Conservation (phyloP, 2,329 filamentous ascomycete species). For the Aspergillus chevalieri region DNA sequence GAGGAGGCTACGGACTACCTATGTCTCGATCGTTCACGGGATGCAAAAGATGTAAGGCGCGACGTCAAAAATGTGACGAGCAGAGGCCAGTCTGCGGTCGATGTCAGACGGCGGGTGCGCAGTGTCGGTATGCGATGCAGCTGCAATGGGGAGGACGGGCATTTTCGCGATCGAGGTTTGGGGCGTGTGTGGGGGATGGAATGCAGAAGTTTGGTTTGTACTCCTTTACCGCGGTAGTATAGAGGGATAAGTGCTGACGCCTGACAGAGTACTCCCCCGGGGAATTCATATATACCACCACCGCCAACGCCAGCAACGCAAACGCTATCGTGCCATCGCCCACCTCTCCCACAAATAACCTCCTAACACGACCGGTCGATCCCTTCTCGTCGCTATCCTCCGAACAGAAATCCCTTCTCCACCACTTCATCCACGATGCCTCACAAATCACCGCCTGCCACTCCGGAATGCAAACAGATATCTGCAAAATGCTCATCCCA, state of each 20-base stretch:
- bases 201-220: constrained; percentile 32
- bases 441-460: constrained; percentile 38
- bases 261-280: constrained; percentile 32
- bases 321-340: not conserved
- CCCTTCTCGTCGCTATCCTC: constrained; percentile 32
- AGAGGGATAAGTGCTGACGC: not conserved
- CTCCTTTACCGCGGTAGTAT: no score
- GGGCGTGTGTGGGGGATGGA: constrained; percentile 28
- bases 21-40: constrained; percentile 40
- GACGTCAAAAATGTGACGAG: constrained; percentile 43
- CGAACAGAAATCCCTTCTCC: constrained; percentile 32
- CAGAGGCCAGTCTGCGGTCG: constrained; percentile 35
- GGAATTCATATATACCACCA: constrained; percentile 35
- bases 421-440: constrained; percentile 38
- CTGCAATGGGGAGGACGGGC: constrained; percentile 39
- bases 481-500: constrained; percentile 39
- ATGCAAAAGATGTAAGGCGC: constrained; percentile 40
- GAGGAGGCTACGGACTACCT: not conserved
- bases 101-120: constrained; percentile 31
- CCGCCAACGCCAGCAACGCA: constrained; percentile 1
- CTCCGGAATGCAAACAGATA: constrained; percentile 35
- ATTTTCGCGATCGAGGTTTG: constrained; percentile 36
- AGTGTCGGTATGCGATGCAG: constrained; percentile 38
- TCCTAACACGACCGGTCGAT: constrained; percentile 26
- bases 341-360: constrained; percentile 10